Conservation (phyloP, 2,329 filamentous ascomycete species). For the Cercospora berteroae region DNA sequence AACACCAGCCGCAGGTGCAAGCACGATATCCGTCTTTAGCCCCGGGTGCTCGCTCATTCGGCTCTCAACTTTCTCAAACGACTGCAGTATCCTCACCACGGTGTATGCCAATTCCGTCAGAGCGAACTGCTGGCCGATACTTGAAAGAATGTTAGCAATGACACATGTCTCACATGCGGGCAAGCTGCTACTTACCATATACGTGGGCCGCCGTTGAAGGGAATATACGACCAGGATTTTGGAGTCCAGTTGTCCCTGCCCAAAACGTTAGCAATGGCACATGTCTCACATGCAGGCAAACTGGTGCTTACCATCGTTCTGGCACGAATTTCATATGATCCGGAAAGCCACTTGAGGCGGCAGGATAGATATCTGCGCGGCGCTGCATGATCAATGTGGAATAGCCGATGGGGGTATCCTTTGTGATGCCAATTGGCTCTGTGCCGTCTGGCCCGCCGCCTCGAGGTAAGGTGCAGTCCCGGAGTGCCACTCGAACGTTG, state of each 20-base stretch:
- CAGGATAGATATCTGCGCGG: conserved; percentile 50
- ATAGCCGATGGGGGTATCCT: conserved; percentile 49
- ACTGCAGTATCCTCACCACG: conserved; percentile 48
- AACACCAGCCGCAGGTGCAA: conserved; percentile 46
- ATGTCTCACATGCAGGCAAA: not conserved
- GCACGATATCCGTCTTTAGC: conserved; percentile 49
- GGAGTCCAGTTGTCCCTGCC: conserved; percentile 48
- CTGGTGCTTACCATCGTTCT: conserved; percentile 44
- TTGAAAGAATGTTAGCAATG: not conserved
- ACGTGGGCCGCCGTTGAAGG: conserved; percentile 50
- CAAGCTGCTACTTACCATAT: conserved; percentile 42
- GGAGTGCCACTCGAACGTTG: conserved; percentile 49
- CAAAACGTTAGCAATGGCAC: not conserved
- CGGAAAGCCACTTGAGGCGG: conserved; percentile 39
- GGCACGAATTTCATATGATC: conserved; percentile 46
- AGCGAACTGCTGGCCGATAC: conserved; percentile 51
- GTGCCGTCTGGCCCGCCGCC: conserved; percentile 49
- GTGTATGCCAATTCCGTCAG: conserved; percentile 53
- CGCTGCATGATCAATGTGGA: conserved; percentile 51
- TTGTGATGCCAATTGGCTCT: conserved; percentile 45
- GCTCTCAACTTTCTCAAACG: conserved; percentile 44
- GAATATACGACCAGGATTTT: conserved; percentile 50
- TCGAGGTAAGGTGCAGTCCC: conserved; percentile 50
- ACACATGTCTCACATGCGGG: not conserved
- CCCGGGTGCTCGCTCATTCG: conserved; percentile 38